Conservation (phyloP, 352 stramenopile genomes). For the Globisporangium polare region DNA sequence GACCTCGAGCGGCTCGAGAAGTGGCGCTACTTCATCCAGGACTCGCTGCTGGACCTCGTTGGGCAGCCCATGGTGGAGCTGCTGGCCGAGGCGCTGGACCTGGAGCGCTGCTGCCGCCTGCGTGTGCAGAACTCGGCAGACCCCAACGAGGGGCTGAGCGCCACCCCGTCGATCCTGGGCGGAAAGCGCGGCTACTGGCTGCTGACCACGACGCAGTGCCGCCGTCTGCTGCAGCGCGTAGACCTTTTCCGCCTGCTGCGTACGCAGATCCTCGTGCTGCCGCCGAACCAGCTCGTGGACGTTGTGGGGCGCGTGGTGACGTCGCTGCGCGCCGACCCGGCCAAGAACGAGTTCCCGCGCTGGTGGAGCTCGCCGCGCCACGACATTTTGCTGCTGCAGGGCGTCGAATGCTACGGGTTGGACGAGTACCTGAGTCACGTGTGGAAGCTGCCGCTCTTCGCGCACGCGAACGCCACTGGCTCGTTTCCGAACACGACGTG, state of each 20-base stretch:
- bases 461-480: constrained; percentile 26
- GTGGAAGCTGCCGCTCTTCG: constrained; percentile 69
- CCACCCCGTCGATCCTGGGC: constrained; percentile 58
- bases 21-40: constrained; percentile 76
- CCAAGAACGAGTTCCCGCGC: constrained; percentile 31
- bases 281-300: constrained; percentile 53
- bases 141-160: constrained; percentile 9
- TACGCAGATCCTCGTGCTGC: constrained; percentile 60
- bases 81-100: constrained; percentile 44
- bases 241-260: constrained; percentile 78
- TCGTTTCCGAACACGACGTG: constrained; percentile 59
- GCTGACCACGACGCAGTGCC: constrained; percentile 50
- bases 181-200: constrained; percentile 59
- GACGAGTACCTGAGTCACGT: constrained; percentile 63
- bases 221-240: constrained; percentile 69
- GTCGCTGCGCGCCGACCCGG: constrained; percentile 16
- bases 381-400: constrained; percentile 79
- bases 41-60: constrained; percentile 37
- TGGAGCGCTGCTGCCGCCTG: constrained; percentile 58
- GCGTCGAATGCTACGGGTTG: constrained; percentile 78
- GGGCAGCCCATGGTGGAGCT: constrained; percentile 44
- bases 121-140: constrained; percentile 17
- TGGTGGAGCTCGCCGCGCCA: constrained; percentile 79
- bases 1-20: constrained; percentile 54
- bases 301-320: constrained; percentile 52